These are phyloP conservation scores for Jasminum sambac DNA, from an alignment of 257 asterid genomes.

Conservation along the genomic window DNA sequence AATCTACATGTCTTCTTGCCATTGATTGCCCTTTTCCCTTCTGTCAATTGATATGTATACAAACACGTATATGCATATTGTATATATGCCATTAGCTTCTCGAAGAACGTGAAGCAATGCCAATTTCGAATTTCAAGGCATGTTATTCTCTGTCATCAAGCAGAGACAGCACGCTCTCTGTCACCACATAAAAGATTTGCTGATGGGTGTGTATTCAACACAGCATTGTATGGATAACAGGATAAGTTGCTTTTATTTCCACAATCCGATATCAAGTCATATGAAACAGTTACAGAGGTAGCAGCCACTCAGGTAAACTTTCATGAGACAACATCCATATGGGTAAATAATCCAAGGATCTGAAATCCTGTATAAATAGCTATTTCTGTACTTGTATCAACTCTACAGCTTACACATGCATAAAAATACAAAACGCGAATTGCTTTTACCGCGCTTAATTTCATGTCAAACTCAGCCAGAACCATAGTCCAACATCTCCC, in stretches of 20 bases:
- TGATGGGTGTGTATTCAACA: neutral
- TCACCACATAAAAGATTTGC: neutral
- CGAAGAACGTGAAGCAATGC: neutral
- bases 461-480: conserved; percentile 39
- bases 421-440: conserved; percentile 24
- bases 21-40: neutral
- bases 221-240: conserved; percentile 7
- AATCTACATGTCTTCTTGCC: neutral
- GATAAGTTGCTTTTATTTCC: conserved; percentile 7
- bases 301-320: neutral
- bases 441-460: conserved; percentile 21
- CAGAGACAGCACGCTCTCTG: neutral
- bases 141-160: neutral
- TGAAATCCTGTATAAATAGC: conserved; percentile 22
- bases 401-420: conserved; percentile 34
- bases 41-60: neutral
- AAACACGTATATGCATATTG: no score
- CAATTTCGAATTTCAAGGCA: conserved; percentile 22
- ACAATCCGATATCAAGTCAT: conserved; percentile 12
- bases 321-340: conserved; percentile 22
- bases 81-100: conserved; percentile 1
- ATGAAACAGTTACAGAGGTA: conserved; percentile 22
- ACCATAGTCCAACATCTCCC: conserved; percentile 84
- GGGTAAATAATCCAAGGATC: conserved; percentile 27
- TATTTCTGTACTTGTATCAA: conserved; percentile 27